These are phyloP conservation scores for Kandelia obovata DNA, from an alignment of 345 rosid species.

Conservation along the genomic window DNA sequence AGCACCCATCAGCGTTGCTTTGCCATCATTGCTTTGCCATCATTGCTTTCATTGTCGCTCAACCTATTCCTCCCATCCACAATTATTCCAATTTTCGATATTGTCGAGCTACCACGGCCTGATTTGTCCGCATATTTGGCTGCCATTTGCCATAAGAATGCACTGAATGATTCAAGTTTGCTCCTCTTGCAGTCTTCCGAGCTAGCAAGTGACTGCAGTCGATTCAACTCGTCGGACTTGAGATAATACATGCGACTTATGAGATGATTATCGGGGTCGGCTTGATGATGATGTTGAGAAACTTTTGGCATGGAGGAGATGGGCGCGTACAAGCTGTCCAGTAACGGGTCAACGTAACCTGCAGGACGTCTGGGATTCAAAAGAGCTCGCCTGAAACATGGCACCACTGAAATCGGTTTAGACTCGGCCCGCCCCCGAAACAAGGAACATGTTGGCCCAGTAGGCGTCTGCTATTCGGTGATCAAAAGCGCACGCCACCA, in stretches of 20 bases:
- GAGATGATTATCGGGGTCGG: slow-evolving; percentile 18
- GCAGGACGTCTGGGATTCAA: slow-evolving; percentile 50
- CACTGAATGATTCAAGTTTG: slow-evolving; percentile 61
- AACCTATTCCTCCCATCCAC: slow-evolving; percentile 66
- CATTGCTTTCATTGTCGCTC: slow-evolving; percentile 1
- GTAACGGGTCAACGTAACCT: slow-evolving; percentile 27
- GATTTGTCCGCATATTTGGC: slow-evolving; percentile 28
- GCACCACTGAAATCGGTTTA: slow-evolving; percentile 36
- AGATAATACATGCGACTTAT: slow-evolving; percentile 59
- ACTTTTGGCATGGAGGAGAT: slow-evolving; percentile 41
- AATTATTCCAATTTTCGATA: slow-evolving; percentile 56
- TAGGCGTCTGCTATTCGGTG: slow-evolving; percentile 75
- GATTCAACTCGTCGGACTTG: slow-evolving; percentile 25
- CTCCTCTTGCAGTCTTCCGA: slow-evolving; percentile 32
- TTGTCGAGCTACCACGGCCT: not conserved
- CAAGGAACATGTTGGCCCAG: slow-evolving; percentile 66
- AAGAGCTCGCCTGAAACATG: slow-evolving; percentile 58
- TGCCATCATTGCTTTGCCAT: not conserved
- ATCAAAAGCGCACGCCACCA: slow-evolving; percentile 68
- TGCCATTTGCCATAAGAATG: slow-evolving; percentile 64
- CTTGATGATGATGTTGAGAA: not conserved
- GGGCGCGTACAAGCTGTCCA: slow-evolving; percentile 51
- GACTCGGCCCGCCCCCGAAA: slow-evolving; percentile 64
- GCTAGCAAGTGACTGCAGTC: slow-evolving; percentile 45
- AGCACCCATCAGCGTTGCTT: slow-evolving; percentile 18